Evolutionary conservation across 495 filamentous ascomycete species (phyloP).

Genomic region (Neurospora sp.): DNA sequence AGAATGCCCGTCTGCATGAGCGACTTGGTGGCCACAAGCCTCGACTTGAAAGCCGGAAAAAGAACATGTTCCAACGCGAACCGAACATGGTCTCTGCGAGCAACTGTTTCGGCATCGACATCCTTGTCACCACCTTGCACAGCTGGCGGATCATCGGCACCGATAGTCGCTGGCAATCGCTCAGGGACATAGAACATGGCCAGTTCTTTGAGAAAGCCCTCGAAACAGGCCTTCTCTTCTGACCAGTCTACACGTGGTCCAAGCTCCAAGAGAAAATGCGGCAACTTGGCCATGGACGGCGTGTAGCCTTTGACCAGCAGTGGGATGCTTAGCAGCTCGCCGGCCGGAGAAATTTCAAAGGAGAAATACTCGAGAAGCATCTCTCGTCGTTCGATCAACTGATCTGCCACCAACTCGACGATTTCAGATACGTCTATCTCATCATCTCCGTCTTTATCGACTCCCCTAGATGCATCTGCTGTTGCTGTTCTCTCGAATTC

Average conservation of each 20-base stretch:
- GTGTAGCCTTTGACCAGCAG: slow-evolving; percentile 83
- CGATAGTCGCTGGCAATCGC: slow-evolving; percentile 51
- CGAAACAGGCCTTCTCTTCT: slow-evolving; percentile 77
- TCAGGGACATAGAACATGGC: slow-evolving; percentile 89
- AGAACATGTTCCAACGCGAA: slow-evolving; percentile 59
- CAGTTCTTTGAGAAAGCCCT: slow-evolving; percentile 75
- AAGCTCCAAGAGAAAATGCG: slow-evolving; percentile 75
- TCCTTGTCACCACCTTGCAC: slow-evolving; percentile 13
- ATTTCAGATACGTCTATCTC: slow-evolving; percentile 58
- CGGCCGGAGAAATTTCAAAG: slow-evolving; percentile 67
- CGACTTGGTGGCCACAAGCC: slow-evolving; percentile 72
- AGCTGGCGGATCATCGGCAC: slow-evolving; percentile 10
- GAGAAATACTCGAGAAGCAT: slow-evolving; percentile 94
- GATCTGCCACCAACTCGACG: slow-evolving; percentile 45
- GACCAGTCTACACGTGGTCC: slow-evolving; percentile 86
- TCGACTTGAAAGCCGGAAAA: slow-evolving; percentile 72
- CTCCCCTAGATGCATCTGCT: slow-evolving; percentile 2
- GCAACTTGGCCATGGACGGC: slow-evolving; percentile 76
- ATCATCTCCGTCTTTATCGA: slow-evolving; percentile 27
- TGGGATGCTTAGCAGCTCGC: slow-evolving; percentile 69
- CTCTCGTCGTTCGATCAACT: slow-evolving; percentile 62
- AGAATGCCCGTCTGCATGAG: slow-evolving; percentile 65
- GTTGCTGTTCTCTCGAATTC: slow-evolving; percentile 46
- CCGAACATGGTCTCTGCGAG: slow-evolving; percentile 46
- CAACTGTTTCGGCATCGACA: slow-evolving; percentile 43